Conservation (phyloP, 2,329 filamentous ascomycete species). For the Trichoderma sp. region DNA sequence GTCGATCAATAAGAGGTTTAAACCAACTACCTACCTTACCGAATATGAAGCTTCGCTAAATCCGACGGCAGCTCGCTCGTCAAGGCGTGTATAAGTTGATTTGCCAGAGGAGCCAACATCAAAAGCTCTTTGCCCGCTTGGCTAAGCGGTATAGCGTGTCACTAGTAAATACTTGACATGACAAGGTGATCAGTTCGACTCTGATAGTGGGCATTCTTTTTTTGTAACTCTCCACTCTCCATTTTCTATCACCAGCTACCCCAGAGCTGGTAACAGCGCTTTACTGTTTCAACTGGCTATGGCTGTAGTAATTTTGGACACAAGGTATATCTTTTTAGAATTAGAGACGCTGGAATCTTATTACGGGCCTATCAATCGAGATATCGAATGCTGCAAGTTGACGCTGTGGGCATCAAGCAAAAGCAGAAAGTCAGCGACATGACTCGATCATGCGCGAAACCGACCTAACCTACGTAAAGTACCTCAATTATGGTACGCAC, state of each 20-base stretch:
- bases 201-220: conserved; percentile 22
- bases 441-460: background rate
- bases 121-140: conserved; percentile 17
- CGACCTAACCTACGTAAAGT: background rate
- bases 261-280: background rate
- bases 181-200: conserved; percentile 23
- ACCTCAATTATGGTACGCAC: background rate
- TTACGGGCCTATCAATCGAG: background rate
- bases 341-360: background rate
- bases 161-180: conserved; percentile 21
- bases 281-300: background rate
- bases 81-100: background rate
- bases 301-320: background rate
- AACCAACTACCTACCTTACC: background rate
- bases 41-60: background rate
- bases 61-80: background rate
- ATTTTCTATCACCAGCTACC: background rate
- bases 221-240: background rate
- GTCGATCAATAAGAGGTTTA: background rate
- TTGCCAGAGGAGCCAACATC: background rate
- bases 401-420: background rate
- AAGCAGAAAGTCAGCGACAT: background rate
- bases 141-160: conserved; percentile 23
- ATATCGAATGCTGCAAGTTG: background rate
- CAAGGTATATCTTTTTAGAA: background rate